Conservation (phyloP, 768 basidiomycete genomes). For the Lactarius evosmus region DNA sequence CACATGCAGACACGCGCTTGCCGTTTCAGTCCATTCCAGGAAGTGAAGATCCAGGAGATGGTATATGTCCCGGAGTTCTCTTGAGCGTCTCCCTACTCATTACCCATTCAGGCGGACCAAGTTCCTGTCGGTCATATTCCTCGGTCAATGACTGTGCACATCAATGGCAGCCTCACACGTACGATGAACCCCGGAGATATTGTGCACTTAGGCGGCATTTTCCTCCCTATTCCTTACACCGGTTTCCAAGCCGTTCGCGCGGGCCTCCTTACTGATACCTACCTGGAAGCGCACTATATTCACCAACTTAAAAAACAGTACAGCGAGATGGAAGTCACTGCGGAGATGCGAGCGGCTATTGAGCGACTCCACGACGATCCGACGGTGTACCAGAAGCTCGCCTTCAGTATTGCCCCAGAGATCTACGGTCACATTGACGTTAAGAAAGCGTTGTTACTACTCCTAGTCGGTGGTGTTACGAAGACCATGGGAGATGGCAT, state of each 20-base stretch:
- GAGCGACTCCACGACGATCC: slow-evolving; percentile 67
- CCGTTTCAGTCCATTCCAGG: slow-evolving; percentile 97
- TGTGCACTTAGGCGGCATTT: slow-evolving; percentile 92
- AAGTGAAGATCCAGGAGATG: slow-evolving; percentile 99
- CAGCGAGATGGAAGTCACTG: slow-evolving; percentile 88
- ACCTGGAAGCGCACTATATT: slow-evolving; percentile 87
- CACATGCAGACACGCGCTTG: slow-evolving; percentile 99
- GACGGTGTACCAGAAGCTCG: slow-evolving; percentile 81
- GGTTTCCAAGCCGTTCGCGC: slow-evolving; percentile 97
- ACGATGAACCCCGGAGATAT: slow-evolving; percentile 94
- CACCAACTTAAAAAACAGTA: slow-evolving; percentile 98
- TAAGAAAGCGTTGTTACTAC: slow-evolving; percentile 89
- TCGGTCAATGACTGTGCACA: slow-evolving; percentile 95
- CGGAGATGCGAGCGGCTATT: slow-evolving; percentile 71
- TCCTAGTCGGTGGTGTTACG: slow-evolving; percentile 94
- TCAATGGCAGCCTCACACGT: slow-evolving; percentile 86
- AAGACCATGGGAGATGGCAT: slow-evolving; percentile 96
- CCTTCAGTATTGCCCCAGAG: slow-evolving; percentile 94
- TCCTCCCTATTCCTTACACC: slow-evolving; percentile 96
- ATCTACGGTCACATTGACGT: slow-evolving; percentile 98
- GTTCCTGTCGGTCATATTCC: slow-evolving; percentile 99
- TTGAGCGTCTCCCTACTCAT: slow-evolving; percentile 16
- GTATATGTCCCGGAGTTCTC: slow-evolving; percentile 39
- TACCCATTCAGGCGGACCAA: slow-evolving; percentile 79
- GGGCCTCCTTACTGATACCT: slow-evolving; percentile 95